Conservation (phyloP, 2,329 filamentous ascomycete genomes). For the Pseudogymnoascus sp. region DNA sequence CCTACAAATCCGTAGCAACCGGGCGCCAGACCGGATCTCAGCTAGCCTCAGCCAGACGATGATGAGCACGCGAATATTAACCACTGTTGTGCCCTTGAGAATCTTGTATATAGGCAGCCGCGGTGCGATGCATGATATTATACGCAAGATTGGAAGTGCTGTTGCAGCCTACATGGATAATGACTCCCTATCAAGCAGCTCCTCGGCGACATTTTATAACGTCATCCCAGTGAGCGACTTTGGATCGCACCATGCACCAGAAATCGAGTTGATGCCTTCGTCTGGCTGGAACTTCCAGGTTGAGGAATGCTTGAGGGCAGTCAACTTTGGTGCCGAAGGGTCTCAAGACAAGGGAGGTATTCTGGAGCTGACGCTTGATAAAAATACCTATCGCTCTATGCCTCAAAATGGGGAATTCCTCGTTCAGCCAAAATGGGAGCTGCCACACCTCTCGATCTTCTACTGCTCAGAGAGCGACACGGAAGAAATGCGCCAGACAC, state of each 20-base stretch:
- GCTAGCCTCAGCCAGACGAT: slow-evolving; percentile 41
- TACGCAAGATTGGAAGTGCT: slow-evolving; percentile 41
- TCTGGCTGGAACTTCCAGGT: slow-evolving; percentile 44
- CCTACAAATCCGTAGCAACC: not conserved
- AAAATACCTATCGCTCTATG: slow-evolving; percentile 30
- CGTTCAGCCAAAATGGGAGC: slow-evolving; percentile 36
- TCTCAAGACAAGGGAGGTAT: slow-evolving; percentile 31
- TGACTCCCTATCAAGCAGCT: slow-evolving; percentile 17
- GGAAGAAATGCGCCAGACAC: slow-evolving; percentile 30
- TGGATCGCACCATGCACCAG: slow-evolving; percentile 36
- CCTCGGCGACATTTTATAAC: slow-evolving; percentile 38
- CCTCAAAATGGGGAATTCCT: slow-evolving; percentile 29
- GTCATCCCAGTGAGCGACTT: slow-evolving; percentile 43
- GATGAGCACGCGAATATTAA: slow-evolving; percentile 35
- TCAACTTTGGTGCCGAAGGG: slow-evolving; percentile 25
- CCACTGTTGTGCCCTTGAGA: slow-evolving; percentile 37
- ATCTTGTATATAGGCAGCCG: slow-evolving; percentile 42
- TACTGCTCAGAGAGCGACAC: slow-evolving; percentile 39
- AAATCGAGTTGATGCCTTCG: slow-evolving; percentile 44
- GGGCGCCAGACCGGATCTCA: slow-evolving; percentile 27
- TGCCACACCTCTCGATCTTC: slow-evolving; percentile 43
- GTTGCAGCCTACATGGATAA: slow-evolving; percentile 33
- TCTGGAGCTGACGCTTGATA: slow-evolving; percentile 30
- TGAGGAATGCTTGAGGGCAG: slow-evolving; percentile 38
- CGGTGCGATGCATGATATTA: slow-evolving; percentile 33